Base-by-base conservation (phyloP, 2,329 filamentous ascomycete species). In the Zymoseptoria passerinii region DNA sequence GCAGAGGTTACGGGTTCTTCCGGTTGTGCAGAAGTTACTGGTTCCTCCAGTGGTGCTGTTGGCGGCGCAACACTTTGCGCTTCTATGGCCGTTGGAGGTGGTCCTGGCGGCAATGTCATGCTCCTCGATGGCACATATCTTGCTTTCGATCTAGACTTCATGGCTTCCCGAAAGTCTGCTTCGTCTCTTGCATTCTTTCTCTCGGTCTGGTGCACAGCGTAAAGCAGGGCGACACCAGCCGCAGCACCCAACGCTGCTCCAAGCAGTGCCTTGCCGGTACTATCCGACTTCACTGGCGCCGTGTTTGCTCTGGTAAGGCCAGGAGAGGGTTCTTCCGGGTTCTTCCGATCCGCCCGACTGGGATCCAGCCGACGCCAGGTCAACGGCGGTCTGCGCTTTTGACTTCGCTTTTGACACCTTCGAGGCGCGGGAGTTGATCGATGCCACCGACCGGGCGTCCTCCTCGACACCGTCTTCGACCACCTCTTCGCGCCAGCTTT, bases 231-330 rank as follows among this genome's bases (percentile, higher is more conserved):
- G 40, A 86, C 88, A 48, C 88, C 88, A 18, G 89, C 89, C 16
- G 89, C 89, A 29, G 88, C 89, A 50, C 89, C 90, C 53, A 95
- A 79, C 9, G 95, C 77, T 7, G 88, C 87, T 7, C 90, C 88
- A 51, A 94, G 80, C 20, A 73, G 48, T 16, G 64, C 61, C 56
- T 70, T 69, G 27, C 55, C 55, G 10, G 64, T 62, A 23, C 67
- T 63, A 23, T 61, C 58, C 13, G 58, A 56, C 9, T 56, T 56
- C 6, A 58, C 57, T 4, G 66, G 64, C 50, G 60, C 59, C 18
- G 63, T 68, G 19, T 27, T 54, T n/a, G 58, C 53, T 18, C 61
- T 58, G 13, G 60, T 52, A 18, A 66, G 58, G 28, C 61, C 57
- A 16, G 58, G 63, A 51, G 55, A 57, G 16, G 64, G 62, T 20